Base-by-base conservation (phyloP, 495 filamentous ascomycete species). In the Ramalina intermedia region DNA sequence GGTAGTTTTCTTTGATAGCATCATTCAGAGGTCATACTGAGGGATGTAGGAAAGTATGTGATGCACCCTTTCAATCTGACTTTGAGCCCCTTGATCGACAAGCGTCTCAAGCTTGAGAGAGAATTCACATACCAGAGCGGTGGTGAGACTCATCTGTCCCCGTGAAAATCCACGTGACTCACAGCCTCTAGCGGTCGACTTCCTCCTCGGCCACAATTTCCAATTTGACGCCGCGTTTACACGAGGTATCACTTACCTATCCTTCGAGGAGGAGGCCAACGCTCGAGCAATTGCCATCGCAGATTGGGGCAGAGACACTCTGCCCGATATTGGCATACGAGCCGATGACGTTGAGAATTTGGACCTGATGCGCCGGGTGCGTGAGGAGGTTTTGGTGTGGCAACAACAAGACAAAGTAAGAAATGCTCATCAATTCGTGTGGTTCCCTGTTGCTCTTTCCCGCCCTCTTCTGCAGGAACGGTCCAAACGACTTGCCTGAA, bases 41-140 rank as follows among this genome's bases (percentile, higher is more conserved):
- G 27, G 7, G 23, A 21, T 18, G 37, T 45, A 76, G 76, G 63
- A 1, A 67, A 60, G 16, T 87, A 87, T 55, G 59, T 71, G 37
- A 63, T 79, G 14, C 74, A 71, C 7, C 79, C 85, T 3, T 90
- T 79, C 68, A 88, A 84, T 61, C 70, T 86, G 56, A 65, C 71
- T 46, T 53, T 90, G 24, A 80, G 65, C 43, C 82, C 85, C 1
- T 54, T 69, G 20, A 56, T 68, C 23, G 63, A 72, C 21, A 66
- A 69, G 24, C 63, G 58, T 29, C 52, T 79, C 39, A 69, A 74
- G 14, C 53, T 81, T 27, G 75, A 79, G 49, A 69, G 79, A 21
- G 68, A 70, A 43, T 73, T 73, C 51, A 60, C 66, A 14, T 73
- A 72, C 38, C 71, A 73, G 48, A 74, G 70, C 47, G 66, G 69